phyloP scores from a whole-genome alignment of 1,284 basidiomycete species.

The Trametes pubescens region DNA sequence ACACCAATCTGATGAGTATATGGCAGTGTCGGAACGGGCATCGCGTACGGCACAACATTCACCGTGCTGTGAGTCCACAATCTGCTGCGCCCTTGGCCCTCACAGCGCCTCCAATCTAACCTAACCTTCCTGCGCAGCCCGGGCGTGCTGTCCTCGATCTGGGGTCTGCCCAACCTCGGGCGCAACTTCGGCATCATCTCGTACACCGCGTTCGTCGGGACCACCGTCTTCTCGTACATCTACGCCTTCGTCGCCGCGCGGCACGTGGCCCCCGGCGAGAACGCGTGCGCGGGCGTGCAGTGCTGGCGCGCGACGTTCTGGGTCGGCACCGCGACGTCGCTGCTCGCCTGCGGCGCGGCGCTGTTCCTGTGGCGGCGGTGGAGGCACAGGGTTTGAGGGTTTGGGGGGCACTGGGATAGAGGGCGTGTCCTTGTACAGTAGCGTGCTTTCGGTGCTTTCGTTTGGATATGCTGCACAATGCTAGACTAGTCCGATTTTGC shows the following conservation, averaged over 20 bases:
- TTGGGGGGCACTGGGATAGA: constrained; percentile 28
- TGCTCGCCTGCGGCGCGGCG: constrained; percentile 53
- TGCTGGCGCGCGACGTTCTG: constrained; percentile 77
- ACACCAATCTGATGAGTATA: constrained; percentile 8
- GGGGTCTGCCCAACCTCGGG: constrained; percentile 72
- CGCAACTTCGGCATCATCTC: constrained; percentile 79
- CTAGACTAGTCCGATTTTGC: constrained; percentile 22
- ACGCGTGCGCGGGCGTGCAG: constrained; percentile 60
- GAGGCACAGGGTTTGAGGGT: constrained; percentile 58
- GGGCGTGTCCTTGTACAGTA: constrained; percentile 12
- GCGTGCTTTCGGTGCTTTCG: neutral
- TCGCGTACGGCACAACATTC: constrained; percentile 73
- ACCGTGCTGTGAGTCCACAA: constrained; percentile 65
- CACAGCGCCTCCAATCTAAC: neutral
- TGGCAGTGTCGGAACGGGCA: constrained; percentile 64
- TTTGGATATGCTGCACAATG: neutral
- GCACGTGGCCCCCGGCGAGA: constrained; percentile 49
- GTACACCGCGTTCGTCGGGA: constrained; percentile 77
- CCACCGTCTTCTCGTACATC: constrained; percentile 76
- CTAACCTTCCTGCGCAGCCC: constrained; percentile 53
- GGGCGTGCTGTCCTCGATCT: constrained; percentile 71
- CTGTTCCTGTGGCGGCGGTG: constrained; percentile 67
- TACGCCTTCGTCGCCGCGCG: constrained; percentile 72
- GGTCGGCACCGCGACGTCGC: constrained; percentile 53
- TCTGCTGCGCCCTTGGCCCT: neutral